A percentile compares a stretch with the other conserved stretches of the same genome.
These are phyloP conservation scores for Monosporozyma aquatica DNA, from an alignment of 805 yeast genomes.

Conservation along the genomic window DNA sequence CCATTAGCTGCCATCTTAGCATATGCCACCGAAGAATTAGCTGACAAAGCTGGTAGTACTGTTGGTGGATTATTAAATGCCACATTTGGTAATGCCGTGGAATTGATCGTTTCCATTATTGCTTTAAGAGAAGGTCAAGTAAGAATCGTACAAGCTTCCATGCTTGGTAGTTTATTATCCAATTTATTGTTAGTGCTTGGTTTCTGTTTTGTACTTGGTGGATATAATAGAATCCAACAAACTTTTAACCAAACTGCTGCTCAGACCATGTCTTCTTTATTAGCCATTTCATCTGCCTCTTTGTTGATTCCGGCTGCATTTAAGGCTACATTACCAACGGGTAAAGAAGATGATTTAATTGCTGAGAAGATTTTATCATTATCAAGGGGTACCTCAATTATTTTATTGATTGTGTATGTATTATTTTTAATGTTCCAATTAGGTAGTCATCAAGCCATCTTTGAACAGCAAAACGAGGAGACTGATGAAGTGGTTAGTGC, in stretches of 20 bases:
- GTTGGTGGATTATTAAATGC: conserved; percentile 92
- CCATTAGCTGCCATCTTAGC: conserved; percentile 89
- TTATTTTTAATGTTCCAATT: conserved; percentile 82
- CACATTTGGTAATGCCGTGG: conserved; percentile 96
- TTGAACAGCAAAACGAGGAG: conserved; percentile 46
- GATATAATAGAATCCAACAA: conserved; percentile 77
- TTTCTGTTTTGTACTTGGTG: conserved; percentile 92
- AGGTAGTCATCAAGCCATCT: conserved; percentile 70
- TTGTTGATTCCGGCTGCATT: conserved; percentile 93
- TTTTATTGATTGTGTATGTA: conserved; percentile 66
- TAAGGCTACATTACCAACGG: conserved; percentile 61
- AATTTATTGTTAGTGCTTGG: conserved; percentile 86
- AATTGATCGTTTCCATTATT: conserved; percentile 85
- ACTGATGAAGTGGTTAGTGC: conserved; percentile 30
- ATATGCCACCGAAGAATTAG: conserved; percentile 85
- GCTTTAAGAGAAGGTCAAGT: conserved; percentile 82
- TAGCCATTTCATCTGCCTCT: conserved; percentile 86
- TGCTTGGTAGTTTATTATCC: conserved; percentile 90
- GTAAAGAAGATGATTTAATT: conserved; percentile 29
- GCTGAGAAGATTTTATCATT: conserved; percentile 50
- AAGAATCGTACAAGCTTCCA: conserved; percentile 91
- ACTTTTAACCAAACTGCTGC: conserved; percentile 93
- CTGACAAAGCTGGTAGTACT: conserved; percentile 83
- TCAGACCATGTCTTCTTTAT: conserved; percentile 90
- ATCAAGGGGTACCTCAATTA: conserved; percentile 78